A percentile compares a stretch with the other conserved stretches of the same genome.
These are phyloP conservation scores for Alternaria ventricosa DNA, from an alignment of 2,329 filamentous ascomycete genomes.

Conservation along the genomic window DNA sequence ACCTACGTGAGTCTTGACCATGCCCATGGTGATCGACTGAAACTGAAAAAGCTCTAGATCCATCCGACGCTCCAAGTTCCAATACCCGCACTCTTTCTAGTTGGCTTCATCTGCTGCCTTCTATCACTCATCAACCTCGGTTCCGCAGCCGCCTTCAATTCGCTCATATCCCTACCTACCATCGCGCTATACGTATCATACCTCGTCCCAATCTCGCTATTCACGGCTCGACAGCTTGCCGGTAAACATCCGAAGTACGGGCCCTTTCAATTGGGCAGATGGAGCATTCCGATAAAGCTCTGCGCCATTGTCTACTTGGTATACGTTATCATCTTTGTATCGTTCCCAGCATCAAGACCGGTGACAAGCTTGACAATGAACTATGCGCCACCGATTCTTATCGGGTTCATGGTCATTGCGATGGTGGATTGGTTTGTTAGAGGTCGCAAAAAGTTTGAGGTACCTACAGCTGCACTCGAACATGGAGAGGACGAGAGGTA, in stretches of 20 bases:
- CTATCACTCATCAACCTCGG: slow-evolving; percentile 52
- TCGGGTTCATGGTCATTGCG: slow-evolving; percentile 16
- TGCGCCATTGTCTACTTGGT: slow-evolving; percentile 40
- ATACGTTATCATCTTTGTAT: slow-evolving; percentile 46
- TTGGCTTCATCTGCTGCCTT: slow-evolving; percentile 37
- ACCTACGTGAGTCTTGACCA: slow-evolving; percentile 14
- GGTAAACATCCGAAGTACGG: slow-evolving; percentile 16
- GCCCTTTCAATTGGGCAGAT: slow-evolving; percentile 44
- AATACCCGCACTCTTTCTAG: slow-evolving; percentile 29
- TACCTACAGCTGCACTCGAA: slow-evolving; percentile 8
- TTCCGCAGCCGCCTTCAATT: slow-evolving; percentile 47
- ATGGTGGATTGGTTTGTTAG: slow-evolving; percentile 22
- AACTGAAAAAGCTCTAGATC: slow-evolving; percentile 18
- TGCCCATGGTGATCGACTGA: not conserved
- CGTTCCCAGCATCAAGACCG: slow-evolving; percentile 33
- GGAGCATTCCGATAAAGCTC: slow-evolving; percentile 44
- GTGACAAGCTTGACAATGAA: slow-evolving; percentile 26
- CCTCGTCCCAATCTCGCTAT: slow-evolving; percentile 30
- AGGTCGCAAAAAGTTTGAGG: slow-evolving; percentile 22
- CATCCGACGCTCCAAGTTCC: slow-evolving; percentile 23
- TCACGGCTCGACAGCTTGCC: slow-evolving; percentile 26
- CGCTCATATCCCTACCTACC: slow-evolving; percentile 40
- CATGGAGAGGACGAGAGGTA: not conserved
- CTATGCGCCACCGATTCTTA: slow-evolving; percentile 19
- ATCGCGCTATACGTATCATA: slow-evolving; percentile 35